Conservation (phyloP, 2,329 filamentous ascomycete genomes). For the Aspergillus persii region DNA sequence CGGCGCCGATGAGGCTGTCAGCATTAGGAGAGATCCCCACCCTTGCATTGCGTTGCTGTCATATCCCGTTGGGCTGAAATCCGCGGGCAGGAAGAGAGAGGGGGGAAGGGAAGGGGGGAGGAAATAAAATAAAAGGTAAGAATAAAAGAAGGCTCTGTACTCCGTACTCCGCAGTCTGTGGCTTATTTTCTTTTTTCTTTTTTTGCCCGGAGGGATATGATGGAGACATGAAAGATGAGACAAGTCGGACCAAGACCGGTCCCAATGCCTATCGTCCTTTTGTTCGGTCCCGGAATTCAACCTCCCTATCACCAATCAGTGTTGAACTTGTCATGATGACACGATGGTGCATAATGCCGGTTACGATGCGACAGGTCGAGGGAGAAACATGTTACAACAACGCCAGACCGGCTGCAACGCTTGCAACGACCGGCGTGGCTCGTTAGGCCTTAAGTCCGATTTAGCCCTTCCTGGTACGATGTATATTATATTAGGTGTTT, state of each 20-base stretch:
- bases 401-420: neutral
- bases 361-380: neutral
- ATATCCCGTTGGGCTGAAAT: neutral
- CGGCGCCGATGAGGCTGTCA: neutral
- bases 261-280: neutral
- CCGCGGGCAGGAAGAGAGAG: neutral
- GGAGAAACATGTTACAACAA: neutral
- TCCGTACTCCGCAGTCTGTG: too few species aligned
- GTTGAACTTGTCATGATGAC: neutral
- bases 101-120: too few species aligned
- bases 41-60: neutral
- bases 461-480: neutral
- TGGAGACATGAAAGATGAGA: neutral
- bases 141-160: neutral
- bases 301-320: neutral
- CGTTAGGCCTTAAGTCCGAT: neutral
- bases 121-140: neutral
- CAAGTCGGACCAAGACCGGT: neutral
- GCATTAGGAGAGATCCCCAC: neutral
- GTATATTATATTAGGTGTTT: neutral
- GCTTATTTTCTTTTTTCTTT: too few species aligned
- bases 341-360: neutral
- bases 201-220: too few species aligned
- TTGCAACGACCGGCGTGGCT: neutral
- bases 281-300: neutral